Evolutionary conservation across 805 yeast species (phyloP), one percentile per base, ranked within the genome.

Genomic region (Candida ficus): DNA sequence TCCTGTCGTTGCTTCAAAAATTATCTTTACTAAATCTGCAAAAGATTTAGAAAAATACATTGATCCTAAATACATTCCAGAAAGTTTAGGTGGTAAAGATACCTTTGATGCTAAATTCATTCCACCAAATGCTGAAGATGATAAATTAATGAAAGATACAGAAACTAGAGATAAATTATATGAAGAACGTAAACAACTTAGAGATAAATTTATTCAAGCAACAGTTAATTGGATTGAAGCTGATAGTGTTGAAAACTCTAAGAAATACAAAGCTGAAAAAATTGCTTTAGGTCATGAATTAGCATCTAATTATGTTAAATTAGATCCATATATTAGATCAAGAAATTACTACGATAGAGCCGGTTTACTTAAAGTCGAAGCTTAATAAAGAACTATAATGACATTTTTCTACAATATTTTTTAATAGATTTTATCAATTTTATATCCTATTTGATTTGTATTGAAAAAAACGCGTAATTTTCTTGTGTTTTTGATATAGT

Each of bases 1-100:
- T 59, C 98, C 98, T 3, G 96, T 87, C 19, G 97, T 91, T 41
- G 95, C 96, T 0, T 73, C 91, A 20, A 91, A 91, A 63, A 87
- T 93, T 53, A 75, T 77, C 33, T 93, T 91, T 64, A 85, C 96
- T 19, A 83, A 84, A 56, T 70, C 69, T 48, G 59, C 67, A 20
- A 74, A 78, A 42, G 97, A 93, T 41, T 63, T 91, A 53, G 68
- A 67, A 35, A 71, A 82, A 50, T 77, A 67, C 58, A 76, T 91
- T 29, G 79, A 75, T 33, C 57, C 63, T 22, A 66, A 75, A 21
- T 68, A 76, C 53, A 71, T 93, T 47, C 90, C 95, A 23, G 65
- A 68, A 47, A 76, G 73, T 29, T 62, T 90, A 44, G 97, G 95
- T 11, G 98, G 98, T 32, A 67, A 71, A 10, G 82, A 80, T 47